A percentile compares a stretch with the other conserved stretches of the same genome.
These are phyloP conservation scores for Aspergillus carbonarius DNA, from an alignment of 2,329 filamentous ascomycete species.

Conservation along the genomic window DNA sequence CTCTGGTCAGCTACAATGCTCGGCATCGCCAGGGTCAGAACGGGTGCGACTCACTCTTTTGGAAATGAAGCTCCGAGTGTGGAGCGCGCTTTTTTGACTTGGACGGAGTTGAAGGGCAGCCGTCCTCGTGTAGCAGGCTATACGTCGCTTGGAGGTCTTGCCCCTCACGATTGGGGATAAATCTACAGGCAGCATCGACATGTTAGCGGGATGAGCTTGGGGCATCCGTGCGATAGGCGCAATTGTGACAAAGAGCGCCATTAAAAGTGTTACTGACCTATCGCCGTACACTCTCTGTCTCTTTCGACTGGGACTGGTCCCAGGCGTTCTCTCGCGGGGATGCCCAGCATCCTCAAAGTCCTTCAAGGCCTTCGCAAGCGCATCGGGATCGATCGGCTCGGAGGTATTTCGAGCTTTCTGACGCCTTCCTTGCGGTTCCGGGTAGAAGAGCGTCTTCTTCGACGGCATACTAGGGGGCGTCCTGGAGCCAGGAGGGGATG, in stretches of 20 bases:
- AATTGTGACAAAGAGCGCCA: background rate
- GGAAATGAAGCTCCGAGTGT: slow-evolving; percentile 89
- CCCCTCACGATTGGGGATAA: slow-evolving; percentile 90
- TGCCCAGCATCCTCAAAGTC: slow-evolving; percentile 61
- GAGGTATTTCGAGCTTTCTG: slow-evolving; percentile 36
- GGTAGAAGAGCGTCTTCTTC: slow-evolving; percentile 47
- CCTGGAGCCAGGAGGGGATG: slow-evolving; percentile 58
- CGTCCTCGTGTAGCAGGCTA: slow-evolving; percentile 86
- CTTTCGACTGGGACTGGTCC: slow-evolving; percentile 66
- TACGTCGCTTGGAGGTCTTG: slow-evolving; percentile 93
- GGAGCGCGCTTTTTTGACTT: slow-evolving; percentile 80
- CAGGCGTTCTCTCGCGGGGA: slow-evolving; percentile 61
- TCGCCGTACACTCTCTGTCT: slow-evolving; percentile 66
- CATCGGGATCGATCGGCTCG: slow-evolving; percentile 59
- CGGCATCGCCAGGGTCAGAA: slow-evolving; percentile 7
- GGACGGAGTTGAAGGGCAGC: slow-evolving; percentile 86
- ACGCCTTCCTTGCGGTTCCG: slow-evolving; percentile 26
- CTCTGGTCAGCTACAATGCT: slow-evolving; percentile 14
- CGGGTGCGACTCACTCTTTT: slow-evolving; percentile 67
- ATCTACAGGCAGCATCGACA: slow-evolving; percentile 56
- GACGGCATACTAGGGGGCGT: slow-evolving; percentile 57
- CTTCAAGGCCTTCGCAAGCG: slow-evolving; percentile 61
- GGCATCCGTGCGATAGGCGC: background rate
- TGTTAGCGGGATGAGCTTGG: slow-evolving; percentile 10
- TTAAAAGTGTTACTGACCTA: slow-evolving; percentile 47